Evolutionary conservation across 768 basidiomycete species (phyloP).

Genomic region (Amanita inopinata): DNA sequence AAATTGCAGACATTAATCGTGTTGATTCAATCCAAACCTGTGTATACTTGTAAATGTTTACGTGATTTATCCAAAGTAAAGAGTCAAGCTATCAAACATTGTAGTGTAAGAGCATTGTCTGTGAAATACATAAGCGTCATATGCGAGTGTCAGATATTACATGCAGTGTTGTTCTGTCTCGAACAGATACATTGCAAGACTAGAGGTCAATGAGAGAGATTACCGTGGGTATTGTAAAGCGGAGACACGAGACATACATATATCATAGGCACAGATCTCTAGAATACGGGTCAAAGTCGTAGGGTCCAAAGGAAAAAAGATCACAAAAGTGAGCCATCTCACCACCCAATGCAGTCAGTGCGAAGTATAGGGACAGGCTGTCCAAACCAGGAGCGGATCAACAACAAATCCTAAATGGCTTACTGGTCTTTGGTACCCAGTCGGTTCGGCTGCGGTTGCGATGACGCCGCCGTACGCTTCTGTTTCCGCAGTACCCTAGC

Average conservation of each 20-base stretch:
- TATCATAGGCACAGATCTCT: neutral
- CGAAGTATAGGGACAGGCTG: neutral
- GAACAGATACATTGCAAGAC: constrained; percentile 1
- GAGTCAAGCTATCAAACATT: too few species aligned
- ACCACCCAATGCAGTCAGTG: neutral
- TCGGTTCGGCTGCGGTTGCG: neutral
- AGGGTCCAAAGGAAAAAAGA: neutral
- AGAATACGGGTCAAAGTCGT: neutral
- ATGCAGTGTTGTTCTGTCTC: neutral
- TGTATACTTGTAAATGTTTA: too few species aligned
- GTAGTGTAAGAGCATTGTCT: constrained; percentile 4
- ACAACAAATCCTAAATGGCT: neutral
- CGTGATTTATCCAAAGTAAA: too few species aligned
- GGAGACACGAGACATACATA: neutral
- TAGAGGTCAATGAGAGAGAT: neutral
- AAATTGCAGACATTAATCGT: too few species aligned
- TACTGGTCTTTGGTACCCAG: constrained; percentile 1
- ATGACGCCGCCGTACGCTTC: constrained; percentile 1
- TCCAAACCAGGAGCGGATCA: neutral
- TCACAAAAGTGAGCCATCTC: neutral
- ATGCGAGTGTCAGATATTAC: constrained; percentile 8
- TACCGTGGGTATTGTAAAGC: constrained; percentile 6
- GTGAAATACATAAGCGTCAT: constrained; percentile 1
- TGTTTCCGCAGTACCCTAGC: constrained; percentile 7
- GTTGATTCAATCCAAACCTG: too few species aligned